phyloP scores from a whole-genome alignment of 176 grass and related monocot species.

The Ananas comosus region DNA sequence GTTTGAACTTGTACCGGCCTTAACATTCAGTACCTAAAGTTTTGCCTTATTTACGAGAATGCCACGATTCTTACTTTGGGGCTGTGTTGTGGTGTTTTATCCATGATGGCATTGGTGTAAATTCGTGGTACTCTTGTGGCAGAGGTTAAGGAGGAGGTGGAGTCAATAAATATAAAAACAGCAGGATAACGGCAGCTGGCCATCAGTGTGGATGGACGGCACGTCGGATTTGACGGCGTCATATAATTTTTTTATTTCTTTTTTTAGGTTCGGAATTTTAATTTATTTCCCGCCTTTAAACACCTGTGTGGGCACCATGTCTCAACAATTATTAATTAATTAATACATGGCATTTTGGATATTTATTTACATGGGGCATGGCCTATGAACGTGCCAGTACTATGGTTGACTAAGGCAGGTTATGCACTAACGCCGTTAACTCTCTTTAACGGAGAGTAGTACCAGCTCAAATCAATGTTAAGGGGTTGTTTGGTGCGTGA shows the following conservation, averaged over 20 bases:
- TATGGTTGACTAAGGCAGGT: too few species aligned
- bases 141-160: neutral
- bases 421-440: too few species aligned
- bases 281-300: slow-evolving; percentile 16
- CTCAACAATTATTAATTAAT: too few species aligned
- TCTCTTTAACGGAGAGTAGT: too few species aligned
- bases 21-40: neutral
- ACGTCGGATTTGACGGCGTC: slow-evolving; percentile 26
- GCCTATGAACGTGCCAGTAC: too few species aligned
- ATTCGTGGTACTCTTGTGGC: neutral
- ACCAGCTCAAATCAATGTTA: too few species aligned
- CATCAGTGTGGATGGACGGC: slow-evolving; percentile 25
- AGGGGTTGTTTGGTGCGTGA: too few species aligned
- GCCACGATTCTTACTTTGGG: neutral
- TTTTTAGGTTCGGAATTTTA: neutral
- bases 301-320: too few species aligned
- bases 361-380: too few species aligned
- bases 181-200: neutral
- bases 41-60: neutral
- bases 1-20: neutral
- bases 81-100: neutral
- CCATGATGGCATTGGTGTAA: neutral
- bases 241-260: neutral
- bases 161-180: neutral
- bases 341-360: too few species aligned